Conservation (phyloP, 2,329 filamentous ascomycete species). For the Cyclaneusma minus region DNA sequence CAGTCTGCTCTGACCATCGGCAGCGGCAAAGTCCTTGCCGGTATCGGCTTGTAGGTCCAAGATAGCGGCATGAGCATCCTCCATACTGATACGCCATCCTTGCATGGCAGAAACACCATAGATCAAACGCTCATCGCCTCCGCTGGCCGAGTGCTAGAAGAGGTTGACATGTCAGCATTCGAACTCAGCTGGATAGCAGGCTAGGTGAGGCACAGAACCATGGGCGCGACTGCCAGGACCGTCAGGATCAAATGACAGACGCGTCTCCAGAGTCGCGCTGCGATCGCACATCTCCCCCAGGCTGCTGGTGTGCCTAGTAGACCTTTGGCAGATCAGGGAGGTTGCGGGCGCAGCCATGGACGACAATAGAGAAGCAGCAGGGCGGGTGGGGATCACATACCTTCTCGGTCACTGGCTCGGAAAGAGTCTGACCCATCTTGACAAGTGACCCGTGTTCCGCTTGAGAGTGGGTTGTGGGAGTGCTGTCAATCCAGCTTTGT, state of each 20-base stretch:
- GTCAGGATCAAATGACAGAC: no score
- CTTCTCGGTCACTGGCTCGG: constrained; percentile 98
- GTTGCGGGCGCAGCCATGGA: no score
- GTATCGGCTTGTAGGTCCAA: constrained; percentile 64
- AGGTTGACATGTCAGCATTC: no score
- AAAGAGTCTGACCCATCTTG: constrained; percentile 94
- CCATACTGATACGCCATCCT: constrained; percentile 99
- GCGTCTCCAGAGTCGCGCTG: no score
- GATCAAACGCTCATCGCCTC: constrained; percentile 82
- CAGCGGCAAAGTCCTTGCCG: constrained; percentile 40
- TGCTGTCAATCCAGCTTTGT: constrained; percentile 11
- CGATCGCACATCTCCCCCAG: no score
- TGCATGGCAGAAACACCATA: constrained; percentile 98
- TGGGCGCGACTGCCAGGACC: no score
- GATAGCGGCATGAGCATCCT: constrained; percentile 82
- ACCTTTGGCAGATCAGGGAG: no score
- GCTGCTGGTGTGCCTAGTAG: no score
- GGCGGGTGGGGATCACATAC: constrained; percentile 47
- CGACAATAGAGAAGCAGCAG: no score
- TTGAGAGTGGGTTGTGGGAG: constrained; percentile 5
- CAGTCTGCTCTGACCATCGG: constrained; percentile 53
- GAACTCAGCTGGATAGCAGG: no score
- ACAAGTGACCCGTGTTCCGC: constrained; percentile 8
- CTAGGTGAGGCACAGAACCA: no score
- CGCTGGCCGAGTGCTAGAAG: constrained; percentile 65